Base-by-base conservation (phyloP, 169 alveolate genomes). In the Plasmodium gallinaceum region DNA sequence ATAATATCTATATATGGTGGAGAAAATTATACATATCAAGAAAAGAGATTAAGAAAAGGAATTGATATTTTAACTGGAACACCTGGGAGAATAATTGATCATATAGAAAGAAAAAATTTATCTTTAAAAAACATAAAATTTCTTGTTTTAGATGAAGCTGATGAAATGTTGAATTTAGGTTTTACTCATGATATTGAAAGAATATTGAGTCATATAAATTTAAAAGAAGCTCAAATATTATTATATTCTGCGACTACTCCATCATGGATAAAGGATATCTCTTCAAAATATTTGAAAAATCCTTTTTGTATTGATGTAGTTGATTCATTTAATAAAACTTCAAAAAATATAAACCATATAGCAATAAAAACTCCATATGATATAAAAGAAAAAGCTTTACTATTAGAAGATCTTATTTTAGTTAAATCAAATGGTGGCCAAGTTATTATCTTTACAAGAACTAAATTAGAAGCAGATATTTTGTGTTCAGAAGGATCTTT, bases 111-210 rank as follows among this genome's bases (percentile, higher is more conserved):
- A 87, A 96, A 99, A 43, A 90, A 96, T 71, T 96, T 98, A 39
- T 98, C 98, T 83, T 94, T 96, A 24, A 92, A 94, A 75, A 89
- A 94, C 71, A 80, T 93, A 26, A 91, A 89, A 39, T 72, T 90
- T 76, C 65, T 97, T 54, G 98, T 99, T 9, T 92, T 99, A 43
- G 99, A 99, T 94, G 99, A 99, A 88, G 99, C 99, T 10, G 99
- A 99, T 92, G 96, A 99, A 80, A 94, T 98, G 88, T 93, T 99
- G 51, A 99, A 99, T 90, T 95, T 98, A 97, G 99, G 99, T 48
- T 98, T 99, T 93, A 98, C 97, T 72, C 95, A 95, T 61, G 98
- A 98, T 92, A 91, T 98, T 92, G 97, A 96, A 85, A 92, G 96
- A 88, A 98, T 98, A 32, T 26, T 96, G 87, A 75, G 97, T 78